phyloP scores from a whole-genome alignment of 208 protist species.

The Cochliopodium minus region DNA sequence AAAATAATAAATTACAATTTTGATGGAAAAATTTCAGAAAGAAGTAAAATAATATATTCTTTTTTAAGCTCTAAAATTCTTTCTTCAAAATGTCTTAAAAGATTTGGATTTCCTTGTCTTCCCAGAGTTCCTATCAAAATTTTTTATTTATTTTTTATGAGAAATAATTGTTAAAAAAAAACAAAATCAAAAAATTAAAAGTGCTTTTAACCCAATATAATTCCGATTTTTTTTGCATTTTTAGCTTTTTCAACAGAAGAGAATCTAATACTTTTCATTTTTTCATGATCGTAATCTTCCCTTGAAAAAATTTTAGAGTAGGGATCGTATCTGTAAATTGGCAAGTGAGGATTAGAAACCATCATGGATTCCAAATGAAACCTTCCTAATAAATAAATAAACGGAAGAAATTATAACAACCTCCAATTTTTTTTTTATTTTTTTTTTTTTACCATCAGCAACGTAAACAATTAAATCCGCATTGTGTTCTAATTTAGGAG shows the following conservation, averaged over 20 bases:
- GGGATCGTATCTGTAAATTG: slow-evolving; percentile 62
- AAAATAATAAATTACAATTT: too few species aligned
- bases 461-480: too few species aligned
- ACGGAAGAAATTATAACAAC: slow-evolving; percentile 4
- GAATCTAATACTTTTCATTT: slow-evolving; percentile 66
- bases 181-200: too few species aligned
- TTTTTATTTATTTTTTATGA: too few species aligned
- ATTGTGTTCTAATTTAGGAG: slow-evolving; percentile 53
- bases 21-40: slow-evolving; percentile 88
- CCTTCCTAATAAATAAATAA: slow-evolving; percentile 66
- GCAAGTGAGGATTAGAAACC: slow-evolving; percentile 78
- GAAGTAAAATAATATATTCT: slow-evolving; percentile 59
- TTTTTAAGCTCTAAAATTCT: slow-evolving; percentile 47
- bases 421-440: too few species aligned
- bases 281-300: slow-evolving; percentile 71
- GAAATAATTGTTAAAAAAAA: too few species aligned
- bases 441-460: too few species aligned
- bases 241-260: slow-evolving; percentile 47
- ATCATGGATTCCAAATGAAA: slow-evolving; percentile 96
- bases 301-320: slow-evolving; percentile 75
- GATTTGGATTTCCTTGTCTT: slow-evolving; percentile 75
- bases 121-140: slow-evolving; percentile 90
- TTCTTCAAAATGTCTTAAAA: slow-evolving; percentile 67
- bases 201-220: too few species aligned
- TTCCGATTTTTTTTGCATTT: slow-evolving; percentile 61